Base-by-base conservation (phyloP, 352 stramenopile species). In the Thalassiosira sp. region DNA sequence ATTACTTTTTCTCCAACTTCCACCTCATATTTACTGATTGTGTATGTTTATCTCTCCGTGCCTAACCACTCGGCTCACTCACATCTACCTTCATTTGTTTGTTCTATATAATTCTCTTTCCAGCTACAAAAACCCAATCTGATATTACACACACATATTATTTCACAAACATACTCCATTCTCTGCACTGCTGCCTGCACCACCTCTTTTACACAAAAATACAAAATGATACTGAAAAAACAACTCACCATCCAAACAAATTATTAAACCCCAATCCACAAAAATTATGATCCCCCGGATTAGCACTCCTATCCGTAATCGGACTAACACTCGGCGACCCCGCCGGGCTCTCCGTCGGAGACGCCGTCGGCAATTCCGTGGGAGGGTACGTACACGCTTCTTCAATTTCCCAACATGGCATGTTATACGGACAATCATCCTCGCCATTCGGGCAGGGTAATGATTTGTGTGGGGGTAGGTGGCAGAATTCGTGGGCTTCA, bases 181-280 rank as follows among this genome's bases (percentile, higher is more conserved):
- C n/a, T 40, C 10, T 40, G 5, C 31, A 45, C 11, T n/a, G 11
- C 35, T 15, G 7, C 3, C 13, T 45, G 16, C 13, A 16, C 3
- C 16, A 6, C 16, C 35, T 16, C 35, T 16, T 45, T 13, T n/a
- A n/a, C 35, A 2, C 35, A 45, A 6, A 45, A 45, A 45, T 2
- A 45, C 35, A 45, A 45, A 45, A 3, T n/a, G n/a, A 15, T 13
- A 45, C 35, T 15, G 11, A 56, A 31, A 5, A 13, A 49, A 8
- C 16, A 25, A 79, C 71, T 64, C 56, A 80, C 71, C 73, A 81
- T 18, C 49, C 58, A 49, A 76, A 81, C 53, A 81, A 76, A 49
- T 81, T 74, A 57, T 76, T 59, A 59, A 73, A 81, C 2, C 73
- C 73, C 3, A 81, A 18, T 13, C 73, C 73, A 63, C 73, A 81